Evolutionary conservation across 176 grass and related monocot genomes (phyloP).

Genomic region (Raddia guianensis): DNA sequence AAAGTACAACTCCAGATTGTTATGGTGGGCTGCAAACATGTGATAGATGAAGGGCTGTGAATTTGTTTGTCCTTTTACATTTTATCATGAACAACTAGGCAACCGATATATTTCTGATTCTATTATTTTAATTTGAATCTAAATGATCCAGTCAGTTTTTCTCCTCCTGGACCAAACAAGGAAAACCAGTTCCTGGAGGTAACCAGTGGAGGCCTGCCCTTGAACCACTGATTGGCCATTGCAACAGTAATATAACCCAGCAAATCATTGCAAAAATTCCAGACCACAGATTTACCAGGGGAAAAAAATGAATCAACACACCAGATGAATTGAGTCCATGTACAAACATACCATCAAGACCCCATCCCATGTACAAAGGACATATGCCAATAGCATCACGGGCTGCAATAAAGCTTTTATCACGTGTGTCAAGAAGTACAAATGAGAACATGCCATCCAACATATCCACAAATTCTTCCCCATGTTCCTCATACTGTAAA

Average conservation of each 20-base stretch:
- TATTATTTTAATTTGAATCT: conserved; percentile 13
- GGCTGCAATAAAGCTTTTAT: conserved; percentile 96
- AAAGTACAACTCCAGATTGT: not conserved
- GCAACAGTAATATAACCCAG: conserved; percentile 19
- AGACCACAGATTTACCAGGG: not conserved
- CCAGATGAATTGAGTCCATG: conserved; percentile 11
- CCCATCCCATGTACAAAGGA: conserved; percentile 98
- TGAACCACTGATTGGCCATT: conserved; percentile 14
- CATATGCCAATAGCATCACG: conserved; percentile 97
- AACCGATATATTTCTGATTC: conserved; percentile 13
- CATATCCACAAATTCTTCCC: conserved; percentile 95
- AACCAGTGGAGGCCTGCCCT: not conserved
- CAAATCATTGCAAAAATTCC: conserved; percentile 20
- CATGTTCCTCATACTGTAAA: conserved; percentile 95
- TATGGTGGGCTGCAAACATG: not conserved
- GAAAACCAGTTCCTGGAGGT: not conserved
- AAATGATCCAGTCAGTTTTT: not conserved
- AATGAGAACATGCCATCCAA: conserved; percentile 98
- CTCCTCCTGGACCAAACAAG: not conserved
- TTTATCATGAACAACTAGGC: not conserved
- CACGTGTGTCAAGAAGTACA: conserved; percentile 92
- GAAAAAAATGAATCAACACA: not conserved
- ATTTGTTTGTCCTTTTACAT: not conserved
- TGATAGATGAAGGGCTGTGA: not conserved
- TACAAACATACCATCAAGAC: conserved; percentile 87